A percentile compares a stretch with the other conserved stretches of the same genome.
phyloP scores from a whole-genome alignment of 257 asterid species.

The Oldenlandia corymbosa region DNA sequence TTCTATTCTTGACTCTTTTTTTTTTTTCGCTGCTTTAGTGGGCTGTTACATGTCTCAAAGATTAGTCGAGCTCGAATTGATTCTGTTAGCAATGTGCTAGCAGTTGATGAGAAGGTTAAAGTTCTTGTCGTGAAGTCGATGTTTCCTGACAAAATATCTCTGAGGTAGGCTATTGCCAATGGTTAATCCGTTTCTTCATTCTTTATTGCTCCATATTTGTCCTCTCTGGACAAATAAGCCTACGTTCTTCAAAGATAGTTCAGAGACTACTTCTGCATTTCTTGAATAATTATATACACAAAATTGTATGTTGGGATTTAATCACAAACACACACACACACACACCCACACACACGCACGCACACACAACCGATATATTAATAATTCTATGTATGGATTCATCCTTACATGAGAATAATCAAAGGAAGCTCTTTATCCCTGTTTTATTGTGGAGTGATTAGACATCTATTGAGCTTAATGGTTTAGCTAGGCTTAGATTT shows the following conservation, averaged over 20 bases:
- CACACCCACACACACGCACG: no score
- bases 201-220: background rate
- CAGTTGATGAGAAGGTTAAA: conserved; percentile 74
- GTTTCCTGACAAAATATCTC: conserved; percentile 75
- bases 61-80: conserved; percentile 44
- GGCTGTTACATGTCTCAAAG: conserved; percentile 84
- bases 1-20: conserved; percentile 2
- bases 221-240: background rate
- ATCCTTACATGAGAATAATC: background rate
- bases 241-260: background rate
- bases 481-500: no score
- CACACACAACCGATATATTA: no score
- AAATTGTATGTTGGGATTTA: no score
- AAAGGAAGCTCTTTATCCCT: background rate
- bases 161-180: conserved; percentile 47
- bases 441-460: background rate
- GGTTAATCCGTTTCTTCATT: background rate
- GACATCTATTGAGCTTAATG: background rate
- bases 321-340: no score
- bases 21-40: conserved; percentile 41
- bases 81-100: conserved; percentile 60
- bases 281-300: background rate
- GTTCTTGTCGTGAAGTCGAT: conserved; percentile 70
- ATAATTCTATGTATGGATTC: no score
- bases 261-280: background rate